These are phyloP conservation scores for Cordyceps tenuipes DNA, from an alignment of 2,329 filamentous ascomycete genomes.

Conservation along the genomic window DNA sequence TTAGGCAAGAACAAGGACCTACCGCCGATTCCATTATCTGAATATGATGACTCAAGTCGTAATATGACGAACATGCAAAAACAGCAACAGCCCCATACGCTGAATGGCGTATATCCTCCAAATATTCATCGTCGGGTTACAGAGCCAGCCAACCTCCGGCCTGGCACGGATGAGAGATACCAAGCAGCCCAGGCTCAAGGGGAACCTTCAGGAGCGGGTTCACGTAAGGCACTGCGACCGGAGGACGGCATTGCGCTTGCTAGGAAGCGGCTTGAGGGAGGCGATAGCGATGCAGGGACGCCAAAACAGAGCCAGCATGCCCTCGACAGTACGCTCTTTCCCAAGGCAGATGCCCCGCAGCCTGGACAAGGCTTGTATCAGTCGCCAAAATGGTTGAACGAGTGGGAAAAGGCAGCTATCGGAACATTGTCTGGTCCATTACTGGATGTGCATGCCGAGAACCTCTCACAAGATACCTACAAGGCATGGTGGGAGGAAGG, in stretches of 20 bases:
- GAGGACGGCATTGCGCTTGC: slow-evolving; percentile 10
- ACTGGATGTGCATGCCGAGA: slow-evolving; percentile 46
- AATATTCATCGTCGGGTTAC: slow-evolving; percentile 22
- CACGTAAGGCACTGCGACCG: slow-evolving; percentile 16
- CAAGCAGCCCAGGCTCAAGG: background rate
- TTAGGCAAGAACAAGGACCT: slow-evolving; percentile 25
- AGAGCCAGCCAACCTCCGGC: slow-evolving; percentile 22
- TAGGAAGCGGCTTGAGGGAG: slow-evolving; percentile 20
- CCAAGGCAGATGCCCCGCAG: slow-evolving; percentile 30
- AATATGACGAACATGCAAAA: background rate
- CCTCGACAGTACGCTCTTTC: slow-evolving; percentile 35
- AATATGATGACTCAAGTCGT: background rate
- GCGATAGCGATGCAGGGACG: slow-evolving; percentile 22
- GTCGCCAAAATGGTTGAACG: slow-evolving; percentile 53
- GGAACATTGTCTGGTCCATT: slow-evolving; percentile 51
- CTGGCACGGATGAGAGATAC: slow-evolving; percentile 22
- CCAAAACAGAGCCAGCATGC: slow-evolving; percentile 26
- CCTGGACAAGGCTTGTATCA: slow-evolving; percentile 51
- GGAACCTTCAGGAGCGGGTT: background rate
- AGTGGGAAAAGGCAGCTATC: slow-evolving; percentile 63
- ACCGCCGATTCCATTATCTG: slow-evolving; percentile 16
- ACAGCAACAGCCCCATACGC: background rate
- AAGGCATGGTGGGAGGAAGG: slow-evolving; percentile 72
- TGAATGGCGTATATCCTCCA: background rate
- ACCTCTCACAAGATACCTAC: slow-evolving; percentile 35